Percentiles rank a stretch among this genome's conserved stretches.
phyloP scores from a whole-genome alignment of 2,329 filamentous ascomycete genomes.

The Aspergillus pseudoviridinutans region DNA sequence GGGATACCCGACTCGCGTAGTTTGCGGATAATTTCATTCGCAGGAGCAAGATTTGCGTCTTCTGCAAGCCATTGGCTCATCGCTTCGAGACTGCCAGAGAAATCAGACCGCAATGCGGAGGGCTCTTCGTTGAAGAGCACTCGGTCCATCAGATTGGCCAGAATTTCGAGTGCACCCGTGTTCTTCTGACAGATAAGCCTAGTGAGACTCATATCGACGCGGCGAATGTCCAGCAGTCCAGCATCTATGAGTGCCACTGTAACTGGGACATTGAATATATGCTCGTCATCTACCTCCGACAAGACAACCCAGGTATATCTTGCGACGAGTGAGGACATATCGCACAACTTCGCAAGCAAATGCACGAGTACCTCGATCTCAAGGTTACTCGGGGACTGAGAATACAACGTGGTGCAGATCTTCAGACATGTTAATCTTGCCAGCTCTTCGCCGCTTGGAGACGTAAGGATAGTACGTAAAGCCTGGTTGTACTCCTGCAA shows the following conservation, averaged over 20 bases:
- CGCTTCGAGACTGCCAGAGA: conserved; percentile 74
- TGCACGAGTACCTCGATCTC: conserved; percentile 63
- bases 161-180: conserved; percentile 68
- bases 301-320: conserved; percentile 48
- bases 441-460: conserved; percentile 55
- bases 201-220: conserved; percentile 68
- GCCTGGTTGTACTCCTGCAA: conserved; percentile 57
- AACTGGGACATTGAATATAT: conserved; percentile 60
- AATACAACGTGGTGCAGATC: conserved; percentile 55
- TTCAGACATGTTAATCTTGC: conserved; percentile 54
- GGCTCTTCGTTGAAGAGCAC: conserved; percentile 75
- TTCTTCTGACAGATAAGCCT: conserved; percentile 69
- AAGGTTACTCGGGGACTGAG: conserved; percentile 50
- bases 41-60: conserved; percentile 62
- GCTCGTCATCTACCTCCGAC: conserved; percentile 53
- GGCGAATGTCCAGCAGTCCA: conserved; percentile 57
- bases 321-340: conserved; percentile 55
- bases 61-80: conserved; percentile 78
- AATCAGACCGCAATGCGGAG: conserved; percentile 76
- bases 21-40: conserved; percentile 67
- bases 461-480: conserved; percentile 49
- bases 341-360: conserved; percentile 59
- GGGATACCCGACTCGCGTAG: conserved; percentile 53
- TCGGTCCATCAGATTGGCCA: conserved; percentile 75
- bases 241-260: conserved; percentile 58